Conservation (phyloP, 2,329 filamentous ascomycete genomes). For the Davidsoniella virescens region DNA sequence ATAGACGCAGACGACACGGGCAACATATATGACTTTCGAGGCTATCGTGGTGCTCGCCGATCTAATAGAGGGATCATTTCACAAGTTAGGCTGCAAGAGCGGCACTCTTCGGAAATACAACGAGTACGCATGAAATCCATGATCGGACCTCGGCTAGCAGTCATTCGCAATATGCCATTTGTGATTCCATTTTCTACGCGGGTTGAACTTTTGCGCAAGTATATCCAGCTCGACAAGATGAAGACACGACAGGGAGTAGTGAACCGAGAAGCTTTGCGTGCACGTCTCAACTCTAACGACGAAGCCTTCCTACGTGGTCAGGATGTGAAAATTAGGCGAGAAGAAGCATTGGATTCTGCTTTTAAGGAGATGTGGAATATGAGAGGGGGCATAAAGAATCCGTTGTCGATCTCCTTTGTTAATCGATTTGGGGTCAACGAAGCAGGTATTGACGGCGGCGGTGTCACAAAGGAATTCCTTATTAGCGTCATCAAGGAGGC, state of each 20-base stretch:
- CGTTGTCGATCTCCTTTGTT: conserved; percentile 91
- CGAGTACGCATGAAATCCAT: conserved; percentile 58
- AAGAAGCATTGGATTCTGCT: conserved; percentile 71
- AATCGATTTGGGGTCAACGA: conserved; percentile 77
- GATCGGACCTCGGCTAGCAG: conserved; percentile 72
- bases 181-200: conserved; percentile 84
- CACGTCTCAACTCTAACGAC: conserved; percentile 3
- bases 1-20: conserved; percentile 18
- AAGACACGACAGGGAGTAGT: conserved; percentile 46
- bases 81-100: background rate
- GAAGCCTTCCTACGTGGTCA: conserved; percentile 29
- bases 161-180: conserved; percentile 92
- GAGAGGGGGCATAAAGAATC: conserved; percentile 74
- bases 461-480: conserved; percentile 93
- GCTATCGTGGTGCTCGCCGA: background rate
- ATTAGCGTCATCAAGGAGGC: conserved; percentile 77
- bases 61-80: background rate
- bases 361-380: conserved; percentile 68
- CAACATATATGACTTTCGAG: background rate
- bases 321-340: conserved; percentile 63
- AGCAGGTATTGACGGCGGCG: conserved; percentile 90
- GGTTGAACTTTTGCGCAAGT: conserved; percentile 85
- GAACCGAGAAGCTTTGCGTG: conserved; percentile 15
- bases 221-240: conserved; percentile 55
- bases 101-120: conserved; percentile 26